Conservation (phyloP, 805 yeast genomes). For the Wickerhamiella sorbophila region DNA sequence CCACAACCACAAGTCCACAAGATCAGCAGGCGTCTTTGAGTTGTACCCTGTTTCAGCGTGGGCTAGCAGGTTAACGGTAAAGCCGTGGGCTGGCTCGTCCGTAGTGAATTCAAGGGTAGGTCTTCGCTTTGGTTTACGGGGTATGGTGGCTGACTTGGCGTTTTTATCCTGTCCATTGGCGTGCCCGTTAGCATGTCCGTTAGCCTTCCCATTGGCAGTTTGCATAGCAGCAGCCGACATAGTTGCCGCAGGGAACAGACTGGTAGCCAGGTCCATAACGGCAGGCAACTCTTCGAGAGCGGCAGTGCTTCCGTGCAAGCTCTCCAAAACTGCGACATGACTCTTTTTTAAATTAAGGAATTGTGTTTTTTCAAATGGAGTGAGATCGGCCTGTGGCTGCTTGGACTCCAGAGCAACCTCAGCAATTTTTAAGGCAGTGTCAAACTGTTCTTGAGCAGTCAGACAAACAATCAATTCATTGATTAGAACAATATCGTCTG, state of each 20-base stretch:
- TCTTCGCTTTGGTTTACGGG: conserved; percentile 13
- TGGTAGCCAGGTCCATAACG: conserved; percentile 44
- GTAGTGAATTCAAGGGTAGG: neutral
- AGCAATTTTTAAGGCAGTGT: conserved; percentile 42
- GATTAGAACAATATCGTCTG: conserved; percentile 48
- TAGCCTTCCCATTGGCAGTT: no score
- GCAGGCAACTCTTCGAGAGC: conserved; percentile 55
- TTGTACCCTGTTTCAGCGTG: conserved; percentile 9
- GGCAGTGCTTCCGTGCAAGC: conserved; percentile 40
- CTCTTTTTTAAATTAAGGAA: conserved; percentile 55
- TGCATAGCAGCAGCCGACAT: neutral
- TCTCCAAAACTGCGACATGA: conserved; percentile 54
- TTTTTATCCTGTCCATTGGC: no score
- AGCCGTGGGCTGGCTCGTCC: conserved; percentile 5
- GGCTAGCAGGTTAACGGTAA: conserved; percentile 4
- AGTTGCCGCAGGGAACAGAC: conserved; percentile 24
- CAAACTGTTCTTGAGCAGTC: conserved; percentile 44
- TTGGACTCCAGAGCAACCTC: conserved; percentile 37
- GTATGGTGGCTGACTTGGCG: no score
- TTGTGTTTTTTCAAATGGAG: conserved; percentile 29
- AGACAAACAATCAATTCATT: conserved; percentile 51
- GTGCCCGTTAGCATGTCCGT: neutral
- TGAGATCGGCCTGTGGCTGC: conserved; percentile 13
- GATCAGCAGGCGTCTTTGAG: conserved; percentile 20
- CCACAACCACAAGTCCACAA: conserved; percentile 51